Conservation (phyloP, 768 basidiomycete genomes). For the Termitomyces sp. region DNA sequence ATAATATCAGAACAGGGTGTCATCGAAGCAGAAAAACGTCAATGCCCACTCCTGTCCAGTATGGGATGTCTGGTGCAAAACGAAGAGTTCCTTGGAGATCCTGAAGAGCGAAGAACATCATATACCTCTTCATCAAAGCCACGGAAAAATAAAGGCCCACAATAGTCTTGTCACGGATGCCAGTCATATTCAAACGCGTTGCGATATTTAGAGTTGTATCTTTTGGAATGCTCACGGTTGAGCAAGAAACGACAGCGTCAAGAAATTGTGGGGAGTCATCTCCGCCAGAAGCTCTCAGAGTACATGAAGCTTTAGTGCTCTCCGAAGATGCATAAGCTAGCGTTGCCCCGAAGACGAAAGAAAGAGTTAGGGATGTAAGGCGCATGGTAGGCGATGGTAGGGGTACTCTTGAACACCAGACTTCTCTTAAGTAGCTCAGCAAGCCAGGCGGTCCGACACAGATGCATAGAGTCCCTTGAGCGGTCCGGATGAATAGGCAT, state of each 20-base stretch:
- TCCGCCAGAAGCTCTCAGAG: slow-evolving; percentile 35
- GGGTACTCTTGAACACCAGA: background rate
- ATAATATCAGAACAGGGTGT: background rate
- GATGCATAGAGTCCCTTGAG: background rate
- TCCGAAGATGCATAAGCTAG: slow-evolving; percentile 3
- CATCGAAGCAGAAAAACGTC: background rate
- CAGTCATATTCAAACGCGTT: slow-evolving; percentile 51
- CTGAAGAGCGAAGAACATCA: slow-evolving; percentile 13
- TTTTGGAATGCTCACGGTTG: slow-evolving; percentile 37
- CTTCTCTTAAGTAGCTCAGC: background rate
- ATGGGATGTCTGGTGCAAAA: slow-evolving; percentile 45
- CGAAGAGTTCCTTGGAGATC: slow-evolving; percentile 45
- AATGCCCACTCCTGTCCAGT: slow-evolving; percentile 43
- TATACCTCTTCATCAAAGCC: background rate
- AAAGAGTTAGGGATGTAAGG: background rate
- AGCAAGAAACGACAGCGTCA: slow-evolving; percentile 34
- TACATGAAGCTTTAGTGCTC: slow-evolving; percentile 25
- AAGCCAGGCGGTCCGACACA: slow-evolving; percentile 8
- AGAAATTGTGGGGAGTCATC: slow-evolving; percentile 50
- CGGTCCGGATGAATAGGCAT: slow-evolving; percentile 8
- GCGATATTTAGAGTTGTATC: slow-evolving; percentile 45
- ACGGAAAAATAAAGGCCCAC: slow-evolving; percentile 21
- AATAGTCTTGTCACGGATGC: slow-evolving; percentile 42
- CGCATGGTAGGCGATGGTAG: slow-evolving; percentile 2
- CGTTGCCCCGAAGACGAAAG: slow-evolving; percentile 1